These are phyloP conservation scores for Takakia lepidozioides DNA, from an alignment of 225 moss, liverwort and hornwort species.

Conservation along the genomic window DNA sequence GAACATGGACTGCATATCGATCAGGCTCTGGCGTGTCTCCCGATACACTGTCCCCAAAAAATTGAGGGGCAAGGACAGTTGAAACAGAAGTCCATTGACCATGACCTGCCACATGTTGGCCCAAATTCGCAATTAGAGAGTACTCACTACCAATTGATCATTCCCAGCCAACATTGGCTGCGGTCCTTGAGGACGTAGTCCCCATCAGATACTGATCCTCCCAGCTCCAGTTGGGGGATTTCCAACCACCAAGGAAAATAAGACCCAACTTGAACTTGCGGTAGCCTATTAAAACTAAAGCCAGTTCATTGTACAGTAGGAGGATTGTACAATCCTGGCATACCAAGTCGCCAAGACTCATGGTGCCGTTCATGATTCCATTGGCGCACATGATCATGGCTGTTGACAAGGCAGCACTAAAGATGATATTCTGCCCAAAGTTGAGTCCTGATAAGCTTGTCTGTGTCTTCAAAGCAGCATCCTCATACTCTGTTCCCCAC, in stretches of 20 bases:
- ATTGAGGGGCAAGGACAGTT: constrained; percentile 92
- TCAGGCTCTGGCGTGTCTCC: constrained; percentile 93
- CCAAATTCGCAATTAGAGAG: too few species aligned
- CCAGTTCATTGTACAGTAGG: too few species aligned
- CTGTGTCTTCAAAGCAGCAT: constrained; percentile 91
- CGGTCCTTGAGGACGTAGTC: too few species aligned
- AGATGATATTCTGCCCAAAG: constrained; percentile 92
- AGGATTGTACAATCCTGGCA: background rate
- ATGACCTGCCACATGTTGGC: constrained; percentile 59
- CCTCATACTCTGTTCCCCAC: constrained; percentile 72
- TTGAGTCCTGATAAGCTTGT: constrained; percentile 93
- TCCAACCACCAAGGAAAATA: too few species aligned
- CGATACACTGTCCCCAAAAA: constrained; percentile 98
- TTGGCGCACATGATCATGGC: constrained; percentile 98
- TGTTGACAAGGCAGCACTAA: constrained; percentile 85
- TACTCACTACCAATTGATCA: too few species aligned
- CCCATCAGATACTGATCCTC: too few species aligned
- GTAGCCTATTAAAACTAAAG: too few species aligned
- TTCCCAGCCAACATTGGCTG: background rate
- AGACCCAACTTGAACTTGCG: too few species aligned
- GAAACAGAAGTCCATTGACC: constrained; percentile 98
- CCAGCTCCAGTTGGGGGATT: too few species aligned
- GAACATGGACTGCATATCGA: constrained; percentile 99
- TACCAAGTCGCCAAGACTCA: constrained; percentile 98
- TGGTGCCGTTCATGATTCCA: constrained; percentile 86